A percentile compares a stretch with the other conserved stretches of the same genome.
Evolutionary conservation across 2,329 filamentous ascomycete genomes (phyloP).

Genomic region (Grosmannia serpens): DNA sequence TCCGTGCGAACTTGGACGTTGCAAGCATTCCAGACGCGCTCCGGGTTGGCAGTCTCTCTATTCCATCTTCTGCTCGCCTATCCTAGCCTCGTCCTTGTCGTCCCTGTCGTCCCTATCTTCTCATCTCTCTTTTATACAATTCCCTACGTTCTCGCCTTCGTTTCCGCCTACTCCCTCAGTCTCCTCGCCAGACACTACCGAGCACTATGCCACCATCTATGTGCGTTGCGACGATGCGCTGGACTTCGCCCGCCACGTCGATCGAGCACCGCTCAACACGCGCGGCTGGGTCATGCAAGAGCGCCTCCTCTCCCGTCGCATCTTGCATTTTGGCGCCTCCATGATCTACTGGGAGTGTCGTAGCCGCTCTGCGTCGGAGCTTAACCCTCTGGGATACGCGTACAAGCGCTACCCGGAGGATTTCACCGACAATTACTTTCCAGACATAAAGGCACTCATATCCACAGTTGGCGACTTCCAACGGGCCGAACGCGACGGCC

Average conservation of each 20-base stretch:
- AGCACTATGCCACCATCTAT: neutral
- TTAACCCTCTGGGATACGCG: neutral
- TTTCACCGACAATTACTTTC: neutral
- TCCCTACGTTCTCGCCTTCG: too few relatives aligned
- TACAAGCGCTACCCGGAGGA: neutral
- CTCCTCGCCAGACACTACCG: too few relatives aligned
- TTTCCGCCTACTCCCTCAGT: too few relatives aligned
- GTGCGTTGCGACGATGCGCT: neutral
- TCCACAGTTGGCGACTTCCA: neutral
- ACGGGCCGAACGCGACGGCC: neutral
- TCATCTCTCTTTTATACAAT: too few relatives aligned
- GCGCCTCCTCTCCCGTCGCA: conserved; percentile 5
- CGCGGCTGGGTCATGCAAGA: conserved; percentile 12
- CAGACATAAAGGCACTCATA: neutral
- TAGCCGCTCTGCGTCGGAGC: neutral
- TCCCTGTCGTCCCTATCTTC: too few relatives aligned
- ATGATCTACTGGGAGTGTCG: neutral
- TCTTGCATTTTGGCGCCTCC: neutral
- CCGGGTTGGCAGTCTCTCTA: too few relatives aligned
- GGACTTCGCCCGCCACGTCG: neutral
- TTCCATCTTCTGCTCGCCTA: neutral
- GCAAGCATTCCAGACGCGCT: too few relatives aligned
- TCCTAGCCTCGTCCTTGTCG: too few relatives aligned
- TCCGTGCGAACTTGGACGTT: neutral
- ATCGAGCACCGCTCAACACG: neutral